Conservation (phyloP, 345 rosid species). For the Hypericum androsaemum region DNA sequence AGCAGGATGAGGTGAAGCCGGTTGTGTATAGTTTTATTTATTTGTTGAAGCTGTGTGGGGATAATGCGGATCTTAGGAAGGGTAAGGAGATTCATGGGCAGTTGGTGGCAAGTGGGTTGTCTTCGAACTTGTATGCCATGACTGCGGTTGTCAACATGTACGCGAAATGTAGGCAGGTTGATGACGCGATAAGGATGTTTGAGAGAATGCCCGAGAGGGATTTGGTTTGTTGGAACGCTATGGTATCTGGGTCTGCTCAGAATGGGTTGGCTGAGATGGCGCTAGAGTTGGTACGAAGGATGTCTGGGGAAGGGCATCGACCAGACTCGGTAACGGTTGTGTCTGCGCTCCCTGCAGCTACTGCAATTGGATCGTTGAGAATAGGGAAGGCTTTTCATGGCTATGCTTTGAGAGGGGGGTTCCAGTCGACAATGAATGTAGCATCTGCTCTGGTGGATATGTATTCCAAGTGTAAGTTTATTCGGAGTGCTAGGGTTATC, state of each 20-base stretch:
- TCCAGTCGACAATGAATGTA: slow-evolving; percentile 13
- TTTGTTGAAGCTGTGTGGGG: slow-evolving; percentile 63
- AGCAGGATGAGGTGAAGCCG: slow-evolving; percentile 39
- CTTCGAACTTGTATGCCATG: slow-evolving; percentile 53
- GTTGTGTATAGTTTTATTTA: slow-evolving; percentile 71
- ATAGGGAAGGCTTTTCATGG: slow-evolving; percentile 20
- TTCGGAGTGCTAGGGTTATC: slow-evolving; percentile 18
- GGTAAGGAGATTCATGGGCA: slow-evolving; percentile 73
- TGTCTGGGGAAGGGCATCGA: slow-evolving; percentile 40
- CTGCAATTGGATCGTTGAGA: slow-evolving; percentile 11
- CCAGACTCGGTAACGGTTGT: slow-evolving; percentile 19
- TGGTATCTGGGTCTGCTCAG: slow-evolving; percentile 66
- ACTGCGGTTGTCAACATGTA: slow-evolving; percentile 63
- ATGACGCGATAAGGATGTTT: slow-evolving; percentile 67
- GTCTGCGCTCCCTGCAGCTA: slow-evolving; percentile 16
- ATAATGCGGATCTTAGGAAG: slow-evolving; percentile 35
- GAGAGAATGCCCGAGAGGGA: slow-evolving; percentile 80
- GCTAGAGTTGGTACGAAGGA: slow-evolving; percentile 42
- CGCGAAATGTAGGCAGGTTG: slow-evolving; percentile 46
- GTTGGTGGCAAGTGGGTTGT: slow-evolving; percentile 52
- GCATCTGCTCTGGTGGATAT: slow-evolving; percentile 21
- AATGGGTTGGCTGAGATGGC: slow-evolving; percentile 55
- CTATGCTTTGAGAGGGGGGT: slow-evolving; percentile 17
- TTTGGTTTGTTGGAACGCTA: slow-evolving; percentile 76
- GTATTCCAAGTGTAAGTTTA: slow-evolving; percentile 17